phyloP scores from a whole-genome alignment of 106 monocot genomes.

The Dactylorhiza incarnata region DNA sequence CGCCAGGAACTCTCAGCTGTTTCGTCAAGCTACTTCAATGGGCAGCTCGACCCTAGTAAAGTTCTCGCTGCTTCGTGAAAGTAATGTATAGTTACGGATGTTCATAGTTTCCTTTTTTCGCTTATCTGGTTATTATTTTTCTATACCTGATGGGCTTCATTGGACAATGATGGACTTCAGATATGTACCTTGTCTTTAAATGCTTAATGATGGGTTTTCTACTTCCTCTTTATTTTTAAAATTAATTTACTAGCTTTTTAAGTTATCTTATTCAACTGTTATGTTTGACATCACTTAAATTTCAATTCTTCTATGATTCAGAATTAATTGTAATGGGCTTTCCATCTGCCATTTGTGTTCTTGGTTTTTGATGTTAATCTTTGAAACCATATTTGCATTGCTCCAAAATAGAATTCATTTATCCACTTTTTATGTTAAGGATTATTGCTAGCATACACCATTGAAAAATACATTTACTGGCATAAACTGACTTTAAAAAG shows the following conservation, averaged over 20 bases:
- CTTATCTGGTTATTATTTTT: too few species aligned
- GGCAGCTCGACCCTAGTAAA: slow-evolving; percentile 49
- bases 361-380: not conserved
- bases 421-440: too few species aligned
- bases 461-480: too few species aligned
- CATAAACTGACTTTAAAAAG: too few species aligned
- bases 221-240: not conserved
- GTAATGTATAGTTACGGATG: too few species aligned
- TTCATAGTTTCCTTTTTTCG: too few species aligned
- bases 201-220: not conserved
- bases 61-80: slow-evolving; percentile 20
- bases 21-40: slow-evolving; percentile 54
- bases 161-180: not conserved
- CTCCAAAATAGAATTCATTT: too few species aligned
- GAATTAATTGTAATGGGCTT: not conserved
- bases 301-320: not conserved
- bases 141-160: too few species aligned
- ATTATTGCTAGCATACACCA: too few species aligned
- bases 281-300: not conserved
- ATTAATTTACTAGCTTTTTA: not conserved
- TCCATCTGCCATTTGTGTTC: not conserved
- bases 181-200: not conserved
- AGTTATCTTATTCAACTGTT: not conserved
- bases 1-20: slow-evolving; percentile 45
- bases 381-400: too few species aligned